These are phyloP conservation scores for Draba incana DNA, from an alignment of 345 rosid species.

Conservation along the genomic window DNA sequence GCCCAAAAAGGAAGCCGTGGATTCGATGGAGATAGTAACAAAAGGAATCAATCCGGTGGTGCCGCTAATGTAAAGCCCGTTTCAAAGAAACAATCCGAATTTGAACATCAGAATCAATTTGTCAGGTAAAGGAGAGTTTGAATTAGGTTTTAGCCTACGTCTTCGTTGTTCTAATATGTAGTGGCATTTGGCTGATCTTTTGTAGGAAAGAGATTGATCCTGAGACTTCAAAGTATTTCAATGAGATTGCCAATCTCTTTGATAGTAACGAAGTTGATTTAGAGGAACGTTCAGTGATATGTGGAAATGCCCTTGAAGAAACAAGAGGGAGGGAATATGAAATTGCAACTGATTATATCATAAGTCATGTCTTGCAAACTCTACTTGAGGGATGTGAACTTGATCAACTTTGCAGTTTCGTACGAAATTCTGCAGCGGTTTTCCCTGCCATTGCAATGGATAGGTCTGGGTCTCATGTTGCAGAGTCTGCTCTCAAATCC, in stretches of 20 bases:
- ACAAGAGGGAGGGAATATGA: constrained; percentile 81
- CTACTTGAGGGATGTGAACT: constrained; percentile 86
- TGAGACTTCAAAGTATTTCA: constrained; percentile 71
- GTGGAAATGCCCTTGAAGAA: constrained; percentile 87
- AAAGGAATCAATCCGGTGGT: constrained; percentile 42
- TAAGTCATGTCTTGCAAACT: constrained; percentile 81
- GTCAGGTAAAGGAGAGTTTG: constrained; percentile 53
- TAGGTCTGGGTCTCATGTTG: constrained; percentile 94
- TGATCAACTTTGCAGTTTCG: constrained; percentile 81
- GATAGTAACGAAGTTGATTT: constrained; percentile 74
- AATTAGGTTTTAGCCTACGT: background rate
- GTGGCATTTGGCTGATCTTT: constrained; percentile 26
- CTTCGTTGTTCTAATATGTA: background rate
- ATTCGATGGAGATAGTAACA: constrained; percentile 48
- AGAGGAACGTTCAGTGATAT: constrained; percentile 73
- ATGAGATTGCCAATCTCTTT: constrained; percentile 79
- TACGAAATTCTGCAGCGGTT: constrained; percentile 57
- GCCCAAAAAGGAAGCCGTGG: constrained; percentile 53
- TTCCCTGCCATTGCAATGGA: constrained; percentile 92
- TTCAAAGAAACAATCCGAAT: constrained; percentile 49
- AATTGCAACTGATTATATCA: constrained; percentile 85
- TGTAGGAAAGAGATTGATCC: constrained; percentile 89
- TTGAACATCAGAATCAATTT: constrained; percentile 51
- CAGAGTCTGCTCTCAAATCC: constrained; percentile 90
- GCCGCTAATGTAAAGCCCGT: constrained; percentile 29